Evolutionary conservation across 495 filamentous ascomycete species (phyloP).

Genomic region (Aspergillus ellipticus): DNA sequence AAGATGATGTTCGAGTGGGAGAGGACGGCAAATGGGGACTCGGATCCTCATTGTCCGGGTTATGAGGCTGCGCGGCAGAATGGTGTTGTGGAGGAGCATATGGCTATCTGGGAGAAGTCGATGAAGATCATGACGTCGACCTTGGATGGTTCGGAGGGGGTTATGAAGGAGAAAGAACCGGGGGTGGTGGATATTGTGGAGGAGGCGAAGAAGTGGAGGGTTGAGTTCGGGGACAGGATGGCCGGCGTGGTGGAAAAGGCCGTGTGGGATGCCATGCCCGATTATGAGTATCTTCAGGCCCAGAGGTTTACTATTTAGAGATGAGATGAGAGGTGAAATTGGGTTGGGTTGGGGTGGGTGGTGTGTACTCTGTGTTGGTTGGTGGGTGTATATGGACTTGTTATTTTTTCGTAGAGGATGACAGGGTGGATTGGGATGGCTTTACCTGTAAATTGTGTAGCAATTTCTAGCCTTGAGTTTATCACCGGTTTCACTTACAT

Average conservation of each 20-base stretch:
- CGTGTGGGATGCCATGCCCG: slow-evolving; percentile 34
- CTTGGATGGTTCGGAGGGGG: slow-evolving; percentile 22
- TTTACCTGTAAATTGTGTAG: no score
- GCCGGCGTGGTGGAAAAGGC: slow-evolving; percentile 24
- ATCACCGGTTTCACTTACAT: no score
- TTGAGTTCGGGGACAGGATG: slow-evolving; percentile 35
- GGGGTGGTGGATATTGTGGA: slow-evolving; percentile 22
- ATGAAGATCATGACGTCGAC: slow-evolving; percentile 22
- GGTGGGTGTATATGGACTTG: no score
- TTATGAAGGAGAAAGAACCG: slow-evolving; percentile 27
- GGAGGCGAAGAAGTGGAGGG: slow-evolving; percentile 38
- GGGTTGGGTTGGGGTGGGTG: no score
- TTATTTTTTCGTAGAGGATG: no score
- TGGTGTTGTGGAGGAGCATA: background rate
- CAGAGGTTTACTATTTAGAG: background rate
- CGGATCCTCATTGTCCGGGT: no score
- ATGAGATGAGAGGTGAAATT: background rate
- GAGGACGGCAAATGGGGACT: background rate
- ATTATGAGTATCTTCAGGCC: slow-evolving; percentile 37
- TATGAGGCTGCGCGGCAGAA: background rate
- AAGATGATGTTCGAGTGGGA: slow-evolving; percentile 33
- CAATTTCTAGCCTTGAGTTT: no score
- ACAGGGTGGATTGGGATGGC: no score
- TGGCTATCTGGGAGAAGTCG: slow-evolving; percentile 6
- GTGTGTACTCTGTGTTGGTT: no score